Evolutionary conservation across 1,284 basidiomycete species (phyloP).

Genomic region (Coniferiporia sulphurascens): DNA sequence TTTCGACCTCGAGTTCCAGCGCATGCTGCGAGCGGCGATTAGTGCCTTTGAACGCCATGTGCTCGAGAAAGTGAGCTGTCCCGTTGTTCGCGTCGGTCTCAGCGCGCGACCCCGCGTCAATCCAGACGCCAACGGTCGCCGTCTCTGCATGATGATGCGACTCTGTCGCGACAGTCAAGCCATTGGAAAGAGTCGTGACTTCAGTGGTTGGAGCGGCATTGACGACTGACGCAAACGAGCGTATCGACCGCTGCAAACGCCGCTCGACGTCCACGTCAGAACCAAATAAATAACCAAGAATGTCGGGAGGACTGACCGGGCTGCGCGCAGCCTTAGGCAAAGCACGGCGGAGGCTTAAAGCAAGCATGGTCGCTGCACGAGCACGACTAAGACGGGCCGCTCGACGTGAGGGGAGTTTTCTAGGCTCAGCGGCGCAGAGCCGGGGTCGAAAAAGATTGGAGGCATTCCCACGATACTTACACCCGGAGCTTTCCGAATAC

Average conservation of each 20-base stretch:
- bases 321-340: constrained; percentile 54
- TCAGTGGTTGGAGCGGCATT: constrained; percentile 76
- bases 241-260: constrained; percentile 32
- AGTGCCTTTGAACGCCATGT: constrained; percentile 97
- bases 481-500: constrained; percentile 8
- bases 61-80: constrained; percentile 98
- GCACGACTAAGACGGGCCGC: constrained; percentile 3
- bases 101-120: constrained; percentile 95
- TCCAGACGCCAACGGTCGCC: constrained; percentile 98
- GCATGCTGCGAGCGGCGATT: constrained; percentile 84
- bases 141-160: constrained; percentile 93
- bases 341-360: constrained; percentile 52
- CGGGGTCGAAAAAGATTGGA: not conserved
- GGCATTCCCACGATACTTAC: constrained; percentile 4
- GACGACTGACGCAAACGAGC: constrained; percentile 68
- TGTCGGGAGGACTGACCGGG: constrained; percentile 39
- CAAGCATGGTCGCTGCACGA: constrained; percentile 36
- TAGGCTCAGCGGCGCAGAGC: not conserved
- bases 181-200: constrained; percentile 86
- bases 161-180: constrained; percentile 90
- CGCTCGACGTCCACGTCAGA: constrained; percentile 19
- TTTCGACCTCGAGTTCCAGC: constrained; percentile 97
- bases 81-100: constrained; percentile 94
- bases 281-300: not conserved
- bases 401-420: not conserved